These are phyloP conservation scores for Ceratocystis harringtonii DNA, from an alignment of 2,329 filamentous ascomycete genomes.

Conservation along the genomic window DNA sequence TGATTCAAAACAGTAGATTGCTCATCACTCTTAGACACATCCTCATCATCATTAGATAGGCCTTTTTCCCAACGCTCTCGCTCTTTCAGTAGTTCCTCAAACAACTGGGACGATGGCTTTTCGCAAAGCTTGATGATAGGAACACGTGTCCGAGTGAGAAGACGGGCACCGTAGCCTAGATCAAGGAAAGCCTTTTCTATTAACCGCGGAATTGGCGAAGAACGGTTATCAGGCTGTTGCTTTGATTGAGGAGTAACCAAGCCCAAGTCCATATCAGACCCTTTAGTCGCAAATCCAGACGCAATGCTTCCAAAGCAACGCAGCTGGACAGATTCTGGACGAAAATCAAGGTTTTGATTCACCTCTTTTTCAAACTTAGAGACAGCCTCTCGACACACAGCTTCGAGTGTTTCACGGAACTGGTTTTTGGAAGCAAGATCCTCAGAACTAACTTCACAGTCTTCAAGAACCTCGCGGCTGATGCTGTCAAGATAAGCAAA, in stretches of 20 bases:
- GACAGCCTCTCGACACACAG: conserved; percentile 47
- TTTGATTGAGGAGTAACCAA: conserved; percentile 51
- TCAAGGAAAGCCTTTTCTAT: conserved; percentile 62
- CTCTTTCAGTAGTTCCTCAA: conserved; percentile 45
- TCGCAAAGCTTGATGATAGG: conserved; percentile 82
- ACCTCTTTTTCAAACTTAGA: conserved; percentile 33
- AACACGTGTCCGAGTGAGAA: conserved; percentile 65
- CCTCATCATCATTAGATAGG: conserved; percentile 19
- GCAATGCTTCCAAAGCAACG: conserved; percentile 69
- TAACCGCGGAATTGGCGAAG: conserved; percentile 53
- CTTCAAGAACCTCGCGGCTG: conserved; percentile 31
- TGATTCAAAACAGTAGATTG: neutral
- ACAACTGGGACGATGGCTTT: conserved; percentile 46
- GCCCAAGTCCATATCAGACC: conserved; percentile 83
- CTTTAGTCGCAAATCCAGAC: conserved; percentile 73
- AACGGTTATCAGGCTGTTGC: conserved; percentile 36
- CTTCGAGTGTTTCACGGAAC: conserved; percentile 51
- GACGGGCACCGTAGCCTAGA: conserved; percentile 56
- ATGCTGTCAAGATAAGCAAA: conserved; percentile 16
- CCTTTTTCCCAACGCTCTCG: conserved; percentile 57
- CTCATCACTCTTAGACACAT: neutral
- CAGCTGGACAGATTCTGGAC: conserved; percentile 44
- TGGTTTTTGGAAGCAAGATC: conserved; percentile 57
- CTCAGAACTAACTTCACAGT: conserved; percentile 44
- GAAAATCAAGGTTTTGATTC: conserved; percentile 32